Conservation (phyloP, 2,329 filamentous ascomycete genomes). For the Septoria linicola region DNA sequence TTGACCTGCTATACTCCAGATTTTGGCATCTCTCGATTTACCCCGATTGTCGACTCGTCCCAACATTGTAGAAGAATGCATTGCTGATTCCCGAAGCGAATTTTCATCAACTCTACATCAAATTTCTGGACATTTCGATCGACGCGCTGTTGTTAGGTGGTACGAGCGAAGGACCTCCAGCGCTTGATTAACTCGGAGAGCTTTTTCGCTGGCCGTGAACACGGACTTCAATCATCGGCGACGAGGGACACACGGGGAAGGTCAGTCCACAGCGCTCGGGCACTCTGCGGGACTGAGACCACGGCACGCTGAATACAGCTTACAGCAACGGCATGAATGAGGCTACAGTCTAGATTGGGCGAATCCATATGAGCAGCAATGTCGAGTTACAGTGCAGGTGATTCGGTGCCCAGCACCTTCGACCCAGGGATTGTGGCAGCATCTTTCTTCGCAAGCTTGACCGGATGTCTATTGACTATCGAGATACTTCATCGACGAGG, state of each 20-base stretch:
- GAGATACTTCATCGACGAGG: conserved; percentile 70
- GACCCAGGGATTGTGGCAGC: conserved; percentile 64
- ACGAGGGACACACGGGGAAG: too few species aligned
- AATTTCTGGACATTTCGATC: too few species aligned
- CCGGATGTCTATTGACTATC: conserved; percentile 75
- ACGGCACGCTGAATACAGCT: background rate
- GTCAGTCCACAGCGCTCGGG: background rate
- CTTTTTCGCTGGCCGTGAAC: too few species aligned
- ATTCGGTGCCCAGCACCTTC: conserved; percentile 42
- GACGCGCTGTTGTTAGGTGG: too few species aligned
- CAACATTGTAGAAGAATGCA: too few species aligned
- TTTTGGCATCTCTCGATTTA: too few species aligned
- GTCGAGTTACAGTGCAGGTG: conserved; percentile 11
- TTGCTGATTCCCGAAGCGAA: too few species aligned
- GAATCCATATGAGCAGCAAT: background rate
- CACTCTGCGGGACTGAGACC: background rate
- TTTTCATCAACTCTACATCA: too few species aligned
- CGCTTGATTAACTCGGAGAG: too few species aligned
- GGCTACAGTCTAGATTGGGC: background rate
- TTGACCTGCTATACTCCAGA: background rate
- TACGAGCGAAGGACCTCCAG: too few species aligned
- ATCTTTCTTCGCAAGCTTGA: conserved; percentile 67
- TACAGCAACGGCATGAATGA: background rate
- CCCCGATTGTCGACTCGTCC: too few species aligned
- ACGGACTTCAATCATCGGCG: too few species aligned